Evolutionary conservation across 2,329 filamentous ascomycete genomes (phyloP).

Genomic region (Colletotrichum sp.): DNA sequence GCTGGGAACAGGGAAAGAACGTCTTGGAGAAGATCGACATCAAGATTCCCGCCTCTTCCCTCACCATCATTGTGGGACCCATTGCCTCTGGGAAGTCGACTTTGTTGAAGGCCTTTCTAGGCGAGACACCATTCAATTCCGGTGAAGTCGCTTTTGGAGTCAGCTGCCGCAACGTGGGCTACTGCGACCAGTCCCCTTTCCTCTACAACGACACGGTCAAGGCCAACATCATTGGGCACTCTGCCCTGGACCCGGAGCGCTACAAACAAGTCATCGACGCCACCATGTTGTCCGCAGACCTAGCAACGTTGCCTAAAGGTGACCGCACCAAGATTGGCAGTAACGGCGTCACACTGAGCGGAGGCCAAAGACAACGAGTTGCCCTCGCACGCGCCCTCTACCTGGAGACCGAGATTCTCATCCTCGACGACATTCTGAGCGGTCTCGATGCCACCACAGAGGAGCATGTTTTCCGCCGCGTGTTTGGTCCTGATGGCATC

Average conservation of each 20-base stretch:
- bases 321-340: constrained; percentile 43
- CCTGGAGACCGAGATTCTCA: constrained; percentile 28
- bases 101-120: constrained; percentile 39
- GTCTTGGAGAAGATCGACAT: constrained; percentile 34
- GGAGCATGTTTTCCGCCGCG: constrained; percentile 31
- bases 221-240: constrained; percentile 42
- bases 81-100: constrained; percentile 45
- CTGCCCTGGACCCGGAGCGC: constrained; percentile 29
- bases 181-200: constrained; percentile 37
- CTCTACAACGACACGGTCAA: constrained; percentile 37
- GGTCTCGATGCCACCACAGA: constrained; percentile 38
- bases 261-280: constrained; percentile 41
- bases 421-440: constrained; percentile 41
- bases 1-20: constrained; percentile 31
- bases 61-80: constrained; percentile 44
- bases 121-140: constrained; percentile 25
- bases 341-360: constrained; percentile 45
- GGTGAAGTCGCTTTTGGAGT: constrained; percentile 22
- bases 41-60: constrained; percentile 28
- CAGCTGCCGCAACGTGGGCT: constrained; percentile 25
- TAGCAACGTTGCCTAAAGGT: constrained; percentile 34
- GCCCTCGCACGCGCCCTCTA: constrained; percentile 37
- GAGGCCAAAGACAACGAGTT: constrained; percentile 37
- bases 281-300: constrained; percentile 34
- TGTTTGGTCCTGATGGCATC: constrained; percentile 32